Conservation (phyloP, 2,329 filamentous ascomycete species). For the Colletotrichum paranaense region DNA sequence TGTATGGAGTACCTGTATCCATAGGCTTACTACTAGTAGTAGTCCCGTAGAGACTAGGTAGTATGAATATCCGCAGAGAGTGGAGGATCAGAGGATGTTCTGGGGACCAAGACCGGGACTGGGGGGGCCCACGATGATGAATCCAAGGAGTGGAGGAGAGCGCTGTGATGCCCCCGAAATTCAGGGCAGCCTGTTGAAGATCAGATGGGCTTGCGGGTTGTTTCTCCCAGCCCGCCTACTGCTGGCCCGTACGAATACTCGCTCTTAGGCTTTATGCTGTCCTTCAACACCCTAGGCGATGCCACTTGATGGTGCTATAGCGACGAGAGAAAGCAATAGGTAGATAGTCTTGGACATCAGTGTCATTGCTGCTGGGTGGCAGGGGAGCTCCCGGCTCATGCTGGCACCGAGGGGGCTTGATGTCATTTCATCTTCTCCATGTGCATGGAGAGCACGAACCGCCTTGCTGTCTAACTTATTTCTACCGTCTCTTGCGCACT, state of each 20-base stretch:
- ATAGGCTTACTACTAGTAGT: too few species aligned
- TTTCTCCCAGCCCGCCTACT: not conserved
- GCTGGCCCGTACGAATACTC: not conserved
- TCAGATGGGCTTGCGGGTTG: slow-evolving; percentile 2
- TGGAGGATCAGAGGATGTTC: not conserved
- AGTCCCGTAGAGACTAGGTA: too few species aligned
- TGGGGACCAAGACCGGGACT: not conserved
- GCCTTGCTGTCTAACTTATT: not conserved
- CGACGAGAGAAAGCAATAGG: not conserved
- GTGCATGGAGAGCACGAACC: slow-evolving; percentile 20
- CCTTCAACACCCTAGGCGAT: not conserved
- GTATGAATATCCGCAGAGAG: not conserved
- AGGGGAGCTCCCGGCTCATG: not conserved
- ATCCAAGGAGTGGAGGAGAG: not conserved
- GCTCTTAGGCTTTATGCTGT: not conserved
- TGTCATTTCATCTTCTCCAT: slow-evolving; percentile 22
- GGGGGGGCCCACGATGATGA: not conserved
- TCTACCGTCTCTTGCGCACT: not conserved
- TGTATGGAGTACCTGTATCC: too few species aligned
- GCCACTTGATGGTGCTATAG: not conserved
- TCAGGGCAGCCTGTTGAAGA: slow-evolving; percentile 5
- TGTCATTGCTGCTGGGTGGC: too few species aligned
- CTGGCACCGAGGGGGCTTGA: slow-evolving; percentile 10
- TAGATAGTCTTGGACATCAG: too few species aligned
- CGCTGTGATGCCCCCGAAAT: slow-evolving; percentile 4